Evolutionary conservation across 1,284 basidiomycete genomes (phyloP).

Genomic region (Boletus sp.): DNA sequence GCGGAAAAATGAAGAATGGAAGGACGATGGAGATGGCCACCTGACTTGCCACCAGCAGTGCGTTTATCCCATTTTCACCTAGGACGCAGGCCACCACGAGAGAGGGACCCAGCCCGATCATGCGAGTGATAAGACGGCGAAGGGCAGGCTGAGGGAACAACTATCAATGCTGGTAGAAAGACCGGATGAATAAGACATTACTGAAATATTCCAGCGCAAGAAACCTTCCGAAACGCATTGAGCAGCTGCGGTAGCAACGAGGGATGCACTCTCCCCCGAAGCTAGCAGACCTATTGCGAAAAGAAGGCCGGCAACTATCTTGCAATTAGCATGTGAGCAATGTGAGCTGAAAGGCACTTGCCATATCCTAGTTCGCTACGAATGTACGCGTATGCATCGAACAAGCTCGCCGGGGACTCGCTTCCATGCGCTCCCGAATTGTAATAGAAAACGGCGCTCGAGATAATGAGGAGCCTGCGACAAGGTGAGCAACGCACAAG

Average conservation of each 20-base stretch:
- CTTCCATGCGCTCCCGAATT: slow-evolving; percentile 39
- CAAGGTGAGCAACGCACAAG: slow-evolving; percentile 2
- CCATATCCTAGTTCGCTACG: slow-evolving; percentile 66
- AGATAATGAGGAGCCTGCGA: slow-evolving; percentile 69
- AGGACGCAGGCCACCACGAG: slow-evolving; percentile 78
- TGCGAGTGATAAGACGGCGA: slow-evolving; percentile 82
- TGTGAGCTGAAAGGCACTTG: slow-evolving; percentile 38
- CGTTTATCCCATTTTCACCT: slow-evolving; percentile 78
- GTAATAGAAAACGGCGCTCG: slow-evolving; percentile 77
- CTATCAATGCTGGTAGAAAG: slow-evolving; percentile 8
- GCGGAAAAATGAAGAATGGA: slow-evolving; percentile 84
- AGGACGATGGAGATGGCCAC: slow-evolving; percentile 88
- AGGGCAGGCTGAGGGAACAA: slow-evolving; percentile 63
- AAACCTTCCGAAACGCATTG: slow-evolving; percentile 96
- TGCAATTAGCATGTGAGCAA: slow-evolving; percentile 26
- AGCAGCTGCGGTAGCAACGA: slow-evolving; percentile 92
- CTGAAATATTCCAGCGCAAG: slow-evolving; percentile 86
- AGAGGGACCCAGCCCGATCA: slow-evolving; percentile 87
- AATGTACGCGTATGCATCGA: slow-evolving; percentile 82
- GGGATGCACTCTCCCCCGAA: slow-evolving; percentile 90
- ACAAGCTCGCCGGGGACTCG: slow-evolving; percentile 69
- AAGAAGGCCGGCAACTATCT: slow-evolving; percentile 70
- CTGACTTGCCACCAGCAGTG: slow-evolving; percentile 86
- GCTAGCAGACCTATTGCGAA: slow-evolving; percentile 88
- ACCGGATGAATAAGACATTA: slow-evolving; percentile 43